phyloP scores from a whole-genome alignment of 2,329 filamentous ascomycete species.

The Trichoderma arundinaceum region DNA sequence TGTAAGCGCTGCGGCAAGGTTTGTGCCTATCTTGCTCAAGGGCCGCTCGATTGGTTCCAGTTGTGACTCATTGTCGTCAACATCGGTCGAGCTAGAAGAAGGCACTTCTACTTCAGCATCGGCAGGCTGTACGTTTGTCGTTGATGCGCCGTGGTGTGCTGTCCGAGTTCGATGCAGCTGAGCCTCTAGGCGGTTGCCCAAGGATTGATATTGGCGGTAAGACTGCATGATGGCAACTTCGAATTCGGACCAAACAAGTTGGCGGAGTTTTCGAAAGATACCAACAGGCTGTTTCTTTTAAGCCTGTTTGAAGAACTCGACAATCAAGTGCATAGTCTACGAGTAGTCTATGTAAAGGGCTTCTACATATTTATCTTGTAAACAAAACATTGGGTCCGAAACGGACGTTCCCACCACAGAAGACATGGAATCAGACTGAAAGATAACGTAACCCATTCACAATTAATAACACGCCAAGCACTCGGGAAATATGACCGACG shows the following conservation, averaged over 20 bases:
- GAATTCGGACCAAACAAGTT: neutral
- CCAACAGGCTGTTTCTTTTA: no score
- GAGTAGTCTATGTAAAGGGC: no score
- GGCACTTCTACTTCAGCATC: neutral
- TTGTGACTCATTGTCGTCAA: neutral
- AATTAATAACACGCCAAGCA: no score
- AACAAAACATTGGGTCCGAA: no score
- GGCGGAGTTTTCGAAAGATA: neutral
- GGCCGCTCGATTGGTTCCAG: neutral
- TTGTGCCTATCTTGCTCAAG: conserved; percentile 13
- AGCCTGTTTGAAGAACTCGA: neutral
- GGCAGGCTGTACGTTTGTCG: neutral
- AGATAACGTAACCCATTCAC: no score
- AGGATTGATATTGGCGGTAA: neutral
- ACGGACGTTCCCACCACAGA: no score
- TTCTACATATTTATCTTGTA: no score
- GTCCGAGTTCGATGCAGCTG: conserved; percentile 10
- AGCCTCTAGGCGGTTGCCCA: conserved; percentile 18
- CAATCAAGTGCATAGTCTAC: neutral
- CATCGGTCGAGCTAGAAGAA: conserved; percentile 7
- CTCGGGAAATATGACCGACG: no score
- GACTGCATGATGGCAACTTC: neutral
- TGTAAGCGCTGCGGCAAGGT: conserved; percentile 14
- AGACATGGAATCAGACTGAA: no score
- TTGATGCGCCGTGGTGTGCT: neutral